These are phyloP conservation scores for Bipolaris victoriae DNA, from an alignment of 2,329 filamentous ascomycete genomes.

Conservation along the genomic window DNA sequence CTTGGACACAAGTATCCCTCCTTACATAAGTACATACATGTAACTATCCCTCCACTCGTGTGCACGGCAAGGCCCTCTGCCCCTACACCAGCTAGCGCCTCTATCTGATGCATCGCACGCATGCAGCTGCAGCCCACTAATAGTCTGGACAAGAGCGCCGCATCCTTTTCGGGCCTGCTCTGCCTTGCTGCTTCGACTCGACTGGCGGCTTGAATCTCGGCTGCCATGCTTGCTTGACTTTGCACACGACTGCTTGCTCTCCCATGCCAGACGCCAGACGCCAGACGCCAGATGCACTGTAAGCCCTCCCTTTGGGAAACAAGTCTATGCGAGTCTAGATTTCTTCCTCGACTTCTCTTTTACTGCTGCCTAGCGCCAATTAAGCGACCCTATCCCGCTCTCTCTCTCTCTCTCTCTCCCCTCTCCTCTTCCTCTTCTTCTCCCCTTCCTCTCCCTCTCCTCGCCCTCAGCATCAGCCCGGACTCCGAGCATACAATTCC, in stretches of 20 bases:
- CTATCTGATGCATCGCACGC: not conserved
- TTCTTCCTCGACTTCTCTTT: too few species aligned
- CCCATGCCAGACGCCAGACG: conserved; percentile 3
- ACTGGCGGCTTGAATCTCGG: not conserved
- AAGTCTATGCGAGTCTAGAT: conserved; percentile 10
- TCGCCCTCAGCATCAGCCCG: too few species aligned
- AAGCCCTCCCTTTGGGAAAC: not conserved
- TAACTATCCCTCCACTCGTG: too few species aligned
- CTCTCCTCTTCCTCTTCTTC: not conserved
- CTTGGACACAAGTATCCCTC: too few species aligned
- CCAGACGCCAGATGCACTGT: not conserved
- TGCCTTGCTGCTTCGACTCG: not conserved
- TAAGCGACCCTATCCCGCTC: not conserved
- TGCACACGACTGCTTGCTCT: not conserved
- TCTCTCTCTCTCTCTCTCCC: conserved; percentile 1
- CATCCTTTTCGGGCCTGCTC: conserved; percentile 1
- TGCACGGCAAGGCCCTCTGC: not conserved
- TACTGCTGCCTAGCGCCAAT: not conserved
- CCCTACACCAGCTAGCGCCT: conserved; percentile 5
- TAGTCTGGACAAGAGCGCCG: conserved; percentile 2
- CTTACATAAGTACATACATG: not conserved
- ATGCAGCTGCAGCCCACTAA: conserved; percentile 5
- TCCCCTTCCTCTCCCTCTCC: not conserved
- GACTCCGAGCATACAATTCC: too few species aligned
- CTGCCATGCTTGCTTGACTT: not conserved